phyloP scores from a whole-genome alignment of 2,329 filamentous ascomycete species.

The Trichoderma sp. region DNA sequence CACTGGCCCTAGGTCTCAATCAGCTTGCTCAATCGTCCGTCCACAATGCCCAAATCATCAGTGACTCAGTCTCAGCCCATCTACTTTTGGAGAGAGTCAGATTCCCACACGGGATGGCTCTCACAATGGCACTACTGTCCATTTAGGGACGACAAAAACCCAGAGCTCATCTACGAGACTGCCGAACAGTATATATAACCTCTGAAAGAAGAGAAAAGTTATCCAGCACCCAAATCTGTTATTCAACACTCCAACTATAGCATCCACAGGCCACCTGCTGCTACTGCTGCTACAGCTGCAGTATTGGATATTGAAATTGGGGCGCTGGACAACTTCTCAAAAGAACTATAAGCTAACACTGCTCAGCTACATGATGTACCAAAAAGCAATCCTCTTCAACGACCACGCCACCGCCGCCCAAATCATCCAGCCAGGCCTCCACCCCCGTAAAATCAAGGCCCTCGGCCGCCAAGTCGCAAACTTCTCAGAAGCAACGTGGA shows the following conservation, averaged over 20 bases:
- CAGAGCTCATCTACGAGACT: conserved; percentile 46
- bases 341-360: too few species aligned
- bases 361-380: conserved; percentile 56
- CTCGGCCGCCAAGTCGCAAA: conserved; percentile 57
- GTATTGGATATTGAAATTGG: too few species aligned
- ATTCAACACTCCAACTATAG: too few species aligned
- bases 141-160: conserved; percentile 47
- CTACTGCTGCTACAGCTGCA: too few species aligned
- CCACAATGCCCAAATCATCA: conserved; percentile 8
- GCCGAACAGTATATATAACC: conserved; percentile 50
- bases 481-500: conserved; percentile 57
- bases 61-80: conserved; percentile 27
- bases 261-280: too few species aligned
- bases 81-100: conserved; percentile 54
- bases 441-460: conserved; percentile 52
- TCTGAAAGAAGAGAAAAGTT: not conserved
- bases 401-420: conserved; percentile 46
- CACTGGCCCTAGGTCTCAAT: not conserved
- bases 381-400: conserved; percentile 53
- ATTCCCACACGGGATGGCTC: conserved; percentile 55
- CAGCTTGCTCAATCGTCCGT: not conserved
- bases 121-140: conserved; percentile 62
- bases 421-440: conserved; percentile 48
- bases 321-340: too few species aligned
- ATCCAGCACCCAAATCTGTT: not conserved